Conservation (phyloP, 2,329 filamentous ascomycete genomes). For the Fusarium coicis region DNA sequence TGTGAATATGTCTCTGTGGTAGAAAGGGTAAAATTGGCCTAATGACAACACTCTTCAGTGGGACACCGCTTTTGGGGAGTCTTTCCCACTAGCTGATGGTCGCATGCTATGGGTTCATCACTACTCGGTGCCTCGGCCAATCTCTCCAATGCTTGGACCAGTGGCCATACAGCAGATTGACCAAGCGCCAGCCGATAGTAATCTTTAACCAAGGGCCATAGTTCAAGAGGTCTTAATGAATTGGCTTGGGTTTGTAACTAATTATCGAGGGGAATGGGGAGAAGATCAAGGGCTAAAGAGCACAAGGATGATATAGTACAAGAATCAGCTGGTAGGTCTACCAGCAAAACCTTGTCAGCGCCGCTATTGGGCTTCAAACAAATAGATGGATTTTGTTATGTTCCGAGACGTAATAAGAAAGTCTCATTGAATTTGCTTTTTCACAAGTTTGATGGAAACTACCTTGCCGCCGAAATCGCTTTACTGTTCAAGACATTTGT, state of each 20-base stretch:
- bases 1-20: not conserved
- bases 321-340: not conserved
- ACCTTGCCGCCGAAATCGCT: too few species aligned
- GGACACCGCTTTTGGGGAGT: not conserved
- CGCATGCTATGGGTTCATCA: too few species aligned
- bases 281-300: not conserved
- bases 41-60: not conserved
- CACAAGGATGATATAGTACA: not conserved
- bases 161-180: not conserved
- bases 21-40: not conserved
- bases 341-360: too few species aligned
- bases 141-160: not conserved
- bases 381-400: too few species aligned
- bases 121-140: rapidly evolving
- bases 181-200: not conserved
- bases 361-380: too few species aligned
- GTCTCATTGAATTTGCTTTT: too few species aligned
- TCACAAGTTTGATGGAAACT: too few species aligned
- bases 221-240: not conserved
- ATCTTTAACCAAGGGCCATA: rapidly evolving
- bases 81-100: not conserved
- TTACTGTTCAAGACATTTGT: too few species aligned
- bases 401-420: not conserved
- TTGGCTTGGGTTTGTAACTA: not conserved
- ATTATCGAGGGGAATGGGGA: rapidly evolving